A percentile compares a stretch with the other conserved stretches of the same genome.
Conservation (phyloP, 768 basidiomycete genomes). For the Fomitopsis pulvina region DNA sequence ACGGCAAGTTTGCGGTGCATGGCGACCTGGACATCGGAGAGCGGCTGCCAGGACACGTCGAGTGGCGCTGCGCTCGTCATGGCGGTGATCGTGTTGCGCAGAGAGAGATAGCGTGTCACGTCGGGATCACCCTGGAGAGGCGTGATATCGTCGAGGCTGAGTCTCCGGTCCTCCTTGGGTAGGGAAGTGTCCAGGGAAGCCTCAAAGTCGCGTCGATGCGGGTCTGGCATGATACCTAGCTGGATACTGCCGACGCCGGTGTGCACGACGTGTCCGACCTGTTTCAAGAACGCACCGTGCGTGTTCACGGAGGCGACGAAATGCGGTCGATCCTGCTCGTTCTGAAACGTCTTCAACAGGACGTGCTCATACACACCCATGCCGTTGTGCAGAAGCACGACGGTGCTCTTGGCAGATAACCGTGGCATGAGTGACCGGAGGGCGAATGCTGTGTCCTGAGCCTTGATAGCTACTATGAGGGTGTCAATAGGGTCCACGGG, state of each 20-base stretch:
- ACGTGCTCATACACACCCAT: slow-evolving; percentile 88
- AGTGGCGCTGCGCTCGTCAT: slow-evolving; percentile 53
- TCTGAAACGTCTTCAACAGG: slow-evolving; percentile 58
- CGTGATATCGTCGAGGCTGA: slow-evolving; percentile 49
- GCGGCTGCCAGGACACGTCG: slow-evolving; percentile 55
- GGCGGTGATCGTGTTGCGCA: slow-evolving; percentile 64
- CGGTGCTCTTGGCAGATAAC: slow-evolving; percentile 60
- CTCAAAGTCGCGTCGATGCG: slow-evolving; percentile 57
- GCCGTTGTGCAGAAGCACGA: slow-evolving; percentile 92
- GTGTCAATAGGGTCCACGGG: slow-evolving; percentile 48
- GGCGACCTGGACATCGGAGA: slow-evolving; percentile 56
- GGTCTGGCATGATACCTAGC: slow-evolving; percentile 78
- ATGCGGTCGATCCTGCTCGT: slow-evolving; percentile 68
- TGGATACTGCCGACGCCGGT: slow-evolving; percentile 61
- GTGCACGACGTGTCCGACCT: slow-evolving; percentile 54
- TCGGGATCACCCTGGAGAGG: slow-evolving; percentile 24
- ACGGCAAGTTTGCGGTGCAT: slow-evolving; percentile 79
- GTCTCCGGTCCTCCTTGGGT: slow-evolving; percentile 24
- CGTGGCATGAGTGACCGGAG: slow-evolving; percentile 56
- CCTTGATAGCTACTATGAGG: slow-evolving; percentile 80
- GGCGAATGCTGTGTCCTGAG: slow-evolving; percentile 53
- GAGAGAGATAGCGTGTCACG: slow-evolving; percentile 43
- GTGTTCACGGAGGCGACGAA: slow-evolving; percentile 82
- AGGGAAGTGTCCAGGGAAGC: slow-evolving; percentile 32
- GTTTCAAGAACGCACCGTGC: slow-evolving; percentile 66